Evolutionary conservation across 345 rosid species (phyloP).

Genomic region (Camelina neglecta): DNA sequence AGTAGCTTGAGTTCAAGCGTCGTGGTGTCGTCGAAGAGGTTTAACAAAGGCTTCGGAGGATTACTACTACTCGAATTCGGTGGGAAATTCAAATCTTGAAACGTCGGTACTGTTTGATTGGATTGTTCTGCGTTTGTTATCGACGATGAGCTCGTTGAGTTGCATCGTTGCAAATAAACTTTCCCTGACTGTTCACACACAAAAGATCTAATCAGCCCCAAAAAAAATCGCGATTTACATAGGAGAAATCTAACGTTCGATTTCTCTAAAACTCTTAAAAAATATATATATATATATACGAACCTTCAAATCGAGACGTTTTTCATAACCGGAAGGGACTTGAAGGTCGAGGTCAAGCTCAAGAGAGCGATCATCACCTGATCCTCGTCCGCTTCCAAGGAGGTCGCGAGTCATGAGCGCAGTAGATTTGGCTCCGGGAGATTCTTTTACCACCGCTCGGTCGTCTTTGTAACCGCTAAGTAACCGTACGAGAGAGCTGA

Average conservation of each 20-base stretch:
- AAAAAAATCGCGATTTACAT: neutral
- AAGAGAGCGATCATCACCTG: slow-evolving; percentile 49
- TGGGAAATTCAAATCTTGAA: slow-evolving; percentile 79
- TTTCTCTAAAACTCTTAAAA: neutral
- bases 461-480: slow-evolving; percentile 55
- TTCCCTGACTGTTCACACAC: slow-evolving; percentile 78
- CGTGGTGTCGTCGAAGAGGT: slow-evolving; percentile 60
- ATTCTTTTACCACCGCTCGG: slow-evolving; percentile 45
- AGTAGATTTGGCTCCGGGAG: slow-evolving; percentile 50
- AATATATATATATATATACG: neutral
- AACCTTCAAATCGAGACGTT: slow-evolving; percentile 91
- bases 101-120: slow-evolving; percentile 56
- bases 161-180: slow-evolving; percentile 74
- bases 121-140: slow-evolving; percentile 46
- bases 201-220: neutral
- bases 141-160: slow-evolving; percentile 54
- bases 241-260: neutral
- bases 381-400: slow-evolving; percentile 50
- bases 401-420: slow-evolving; percentile 72
- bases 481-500: slow-evolving; percentile 54
- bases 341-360: slow-evolving; percentile 91
- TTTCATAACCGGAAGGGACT: slow-evolving; percentile 90
- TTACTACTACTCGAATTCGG: slow-evolving; percentile 26
- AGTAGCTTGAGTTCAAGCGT: slow-evolving; percentile 50
- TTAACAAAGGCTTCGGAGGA: slow-evolving; percentile 45